Percentiles rank a stretch among this genome's conserved stretches.
phyloP scores from a whole-genome alignment of 2,329 filamentous ascomycete genomes.

The Cordyceps pruinosa region DNA sequence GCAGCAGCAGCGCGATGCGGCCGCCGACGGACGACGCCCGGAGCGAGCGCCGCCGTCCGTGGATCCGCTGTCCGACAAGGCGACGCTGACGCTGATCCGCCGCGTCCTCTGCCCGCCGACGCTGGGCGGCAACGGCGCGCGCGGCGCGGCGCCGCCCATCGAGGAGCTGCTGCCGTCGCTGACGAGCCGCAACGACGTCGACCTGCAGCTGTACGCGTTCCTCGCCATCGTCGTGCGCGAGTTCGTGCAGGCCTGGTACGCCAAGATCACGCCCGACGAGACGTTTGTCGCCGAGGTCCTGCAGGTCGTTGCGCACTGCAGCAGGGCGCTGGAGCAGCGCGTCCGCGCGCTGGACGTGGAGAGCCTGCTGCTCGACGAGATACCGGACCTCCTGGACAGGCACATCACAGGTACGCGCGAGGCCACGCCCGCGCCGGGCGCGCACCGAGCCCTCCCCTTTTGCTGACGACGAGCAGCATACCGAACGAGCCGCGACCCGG shows the following conservation, averaged over 20 bases:
- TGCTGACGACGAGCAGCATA: conserved; percentile 49
- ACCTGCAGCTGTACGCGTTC: conserved; percentile 87
- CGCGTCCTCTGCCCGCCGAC: conserved; percentile 75
- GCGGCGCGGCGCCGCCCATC: conserved; percentile 47
- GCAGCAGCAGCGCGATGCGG: conserved; percentile 19
- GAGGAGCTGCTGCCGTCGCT: conserved; percentile 81
- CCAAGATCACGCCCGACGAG: conserved; percentile 84
- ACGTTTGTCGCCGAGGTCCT: conserved; percentile 82
- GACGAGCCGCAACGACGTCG: conserved; percentile 89
- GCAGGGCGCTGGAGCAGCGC: conserved; percentile 78
- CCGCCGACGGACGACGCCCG: conserved; percentile 23
- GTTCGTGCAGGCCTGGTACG: conserved; percentile 90
- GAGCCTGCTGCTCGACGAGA: conserved; percentile 75
- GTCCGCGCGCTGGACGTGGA: conserved; percentile 77
- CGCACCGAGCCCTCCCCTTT: neutral
- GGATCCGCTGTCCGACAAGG: conserved; percentile 64
- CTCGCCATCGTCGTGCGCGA: conserved; percentile 85
- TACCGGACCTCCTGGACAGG: conserved; percentile 71
- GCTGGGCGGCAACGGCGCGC: conserved; percentile 50
- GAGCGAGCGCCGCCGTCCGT: conserved; percentile 27
- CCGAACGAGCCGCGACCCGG: conserved; percentile 56
- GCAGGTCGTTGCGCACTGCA: conserved; percentile 87
- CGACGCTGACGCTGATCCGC: conserved; percentile 75
- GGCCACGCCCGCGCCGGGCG: neutral
- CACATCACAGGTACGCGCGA: conserved; percentile 66